Base-by-base conservation (phyloP, 176 grass and related monocot genomes). In the Aegilops speltoides region DNA sequence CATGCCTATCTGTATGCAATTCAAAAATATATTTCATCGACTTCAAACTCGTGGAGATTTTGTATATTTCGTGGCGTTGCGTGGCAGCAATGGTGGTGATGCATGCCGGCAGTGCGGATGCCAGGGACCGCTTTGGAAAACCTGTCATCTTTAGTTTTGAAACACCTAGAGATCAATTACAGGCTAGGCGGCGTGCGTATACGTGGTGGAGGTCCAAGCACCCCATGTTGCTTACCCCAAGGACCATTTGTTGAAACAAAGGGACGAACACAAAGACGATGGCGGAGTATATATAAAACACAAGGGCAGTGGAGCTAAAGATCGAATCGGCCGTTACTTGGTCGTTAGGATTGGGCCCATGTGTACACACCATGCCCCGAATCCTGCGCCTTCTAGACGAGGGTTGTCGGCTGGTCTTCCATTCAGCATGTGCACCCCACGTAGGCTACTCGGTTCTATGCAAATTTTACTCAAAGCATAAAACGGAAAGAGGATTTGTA, bases 301-400 rank as follows among this genome's bases (percentile, higher is more conserved):
- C 9, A 26, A 41, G 23, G 3, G 3, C 38, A 48, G 23, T 46
- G 40, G 12, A 13, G 16, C 8, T 77, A 56, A 77, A 56, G 46
- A 22, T 4, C 8, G 46, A 77, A 32, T 77, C 26, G 46, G 74
- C 74, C 74, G 74, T 77, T 77, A 56, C 74, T 77, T 76, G 73
- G 73, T 32, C 45, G 73, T 76, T 76, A 76, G 73, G 46, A 54
- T 76, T 76, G 73, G 45, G 26, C 73, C 45, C 73, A 76, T 76
- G 73, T 77, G 74, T 20, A 77, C 46, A 54, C 74, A 77, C 26
- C 16, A 12, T 31, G 25, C 24, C 31, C 17, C 74, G 46, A 56
- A 54, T 77, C 46, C 0, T 77, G 7, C 46, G 16, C 46, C 26
- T 56, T 77, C 8, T 56, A 7, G 25, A 32, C 26, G 25, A 54